Percentiles rank a stretch among this genome's conserved stretches.
Evolutionary conservation across 768 basidiomycete genomes (phyloP).

Genomic region (Cystofilobasidium bisporidii): DNA sequence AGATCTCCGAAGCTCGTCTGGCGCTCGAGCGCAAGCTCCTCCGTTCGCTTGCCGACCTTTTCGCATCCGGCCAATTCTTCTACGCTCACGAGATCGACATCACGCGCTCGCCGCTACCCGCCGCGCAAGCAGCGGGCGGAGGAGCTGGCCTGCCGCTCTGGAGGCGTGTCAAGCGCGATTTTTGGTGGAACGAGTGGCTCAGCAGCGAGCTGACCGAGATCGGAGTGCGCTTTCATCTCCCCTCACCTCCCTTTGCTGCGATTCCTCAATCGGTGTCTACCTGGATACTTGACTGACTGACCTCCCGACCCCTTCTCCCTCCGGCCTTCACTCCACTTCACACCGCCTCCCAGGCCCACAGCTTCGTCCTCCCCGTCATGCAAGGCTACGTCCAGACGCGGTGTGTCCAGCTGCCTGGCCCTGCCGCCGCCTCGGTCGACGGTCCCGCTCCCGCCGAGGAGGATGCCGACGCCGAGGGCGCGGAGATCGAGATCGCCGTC

Average conservation of each 20-base stretch:
- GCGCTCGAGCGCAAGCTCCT: slow-evolving; percentile 19
- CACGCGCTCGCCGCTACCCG: slow-evolving; percentile 7
- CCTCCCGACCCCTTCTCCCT: no score
- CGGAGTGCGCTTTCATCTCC: slow-evolving; percentile 50
- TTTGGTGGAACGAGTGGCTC: slow-evolving; percentile 95
- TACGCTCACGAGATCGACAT: slow-evolving; percentile 21
- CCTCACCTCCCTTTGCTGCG: not conserved
- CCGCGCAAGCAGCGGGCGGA: not conserved
- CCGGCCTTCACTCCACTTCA: no score
- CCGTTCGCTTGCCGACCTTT: slow-evolving; percentile 7
- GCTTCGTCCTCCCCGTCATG: slow-evolving; percentile 52
- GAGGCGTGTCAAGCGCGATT: slow-evolving; percentile 78
- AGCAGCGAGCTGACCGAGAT: slow-evolving; percentile 74
- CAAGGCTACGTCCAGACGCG: slow-evolving; percentile 82
- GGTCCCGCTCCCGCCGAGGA: not conserved
- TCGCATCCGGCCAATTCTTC: slow-evolving; percentile 22
- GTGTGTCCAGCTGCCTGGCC: slow-evolving; percentile 50
- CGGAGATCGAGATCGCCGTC: slow-evolving; percentile 40
- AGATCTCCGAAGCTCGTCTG: not conserved
- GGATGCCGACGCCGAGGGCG: not conserved
- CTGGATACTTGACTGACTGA: no score
- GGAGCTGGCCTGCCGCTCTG: slow-evolving; percentile 54
- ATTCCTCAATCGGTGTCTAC: no score
- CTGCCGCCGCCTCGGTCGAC: not conserved
- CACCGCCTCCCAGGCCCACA: not conserved